Evolutionary conservation across 305 asterid species (phyloP).

Genomic region (Vinca major): DNA sequence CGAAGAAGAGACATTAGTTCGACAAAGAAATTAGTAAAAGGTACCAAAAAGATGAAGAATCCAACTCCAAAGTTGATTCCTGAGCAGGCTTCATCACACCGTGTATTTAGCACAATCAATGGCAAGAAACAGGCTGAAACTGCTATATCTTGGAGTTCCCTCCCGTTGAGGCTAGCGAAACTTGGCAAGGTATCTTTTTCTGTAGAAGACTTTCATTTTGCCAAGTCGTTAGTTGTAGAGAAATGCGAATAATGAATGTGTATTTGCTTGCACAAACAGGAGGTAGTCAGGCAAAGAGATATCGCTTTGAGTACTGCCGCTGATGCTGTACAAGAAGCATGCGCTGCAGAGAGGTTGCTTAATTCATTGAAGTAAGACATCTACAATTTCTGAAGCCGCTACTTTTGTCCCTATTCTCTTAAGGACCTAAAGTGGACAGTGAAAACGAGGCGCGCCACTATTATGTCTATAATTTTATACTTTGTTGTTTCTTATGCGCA

Average conservation of each 20-base stretch:
- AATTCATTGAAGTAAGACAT: conserved; percentile 51
- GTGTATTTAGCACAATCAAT: conserved; percentile 25
- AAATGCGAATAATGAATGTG: background rate
- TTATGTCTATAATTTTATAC: background rate
- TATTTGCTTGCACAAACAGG: conserved; percentile 30
- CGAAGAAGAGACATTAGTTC: conserved; percentile 27
- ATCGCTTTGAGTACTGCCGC: conserved; percentile 51
- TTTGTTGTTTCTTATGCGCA: background rate
- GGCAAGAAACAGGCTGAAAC: conserved; percentile 48
- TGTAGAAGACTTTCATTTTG: conserved; percentile 3
- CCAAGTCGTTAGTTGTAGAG: background rate
- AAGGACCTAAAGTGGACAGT: background rate
- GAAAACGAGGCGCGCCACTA: background rate
- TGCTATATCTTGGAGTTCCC: conserved; percentile 46
- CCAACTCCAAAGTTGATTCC: conserved; percentile 18
- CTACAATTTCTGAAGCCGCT: background rate
- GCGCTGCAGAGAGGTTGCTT: conserved; percentile 72
- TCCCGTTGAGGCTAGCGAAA: conserved; percentile 40
- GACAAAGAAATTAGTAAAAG: conserved; percentile 24
- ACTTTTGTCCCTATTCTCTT: background rate
- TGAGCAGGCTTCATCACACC: conserved; percentile 19
- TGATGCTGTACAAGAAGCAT: conserved; percentile 71
- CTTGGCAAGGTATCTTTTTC: conserved; percentile 54
- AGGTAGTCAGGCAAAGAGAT: conserved; percentile 53
- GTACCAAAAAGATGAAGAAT: conserved; percentile 27